Percentiles rank a stretch among this genome's conserved stretches.
phyloP scores from a whole-genome alignment of 106 monocot species.

The Hemerocallis citrina region DNA sequence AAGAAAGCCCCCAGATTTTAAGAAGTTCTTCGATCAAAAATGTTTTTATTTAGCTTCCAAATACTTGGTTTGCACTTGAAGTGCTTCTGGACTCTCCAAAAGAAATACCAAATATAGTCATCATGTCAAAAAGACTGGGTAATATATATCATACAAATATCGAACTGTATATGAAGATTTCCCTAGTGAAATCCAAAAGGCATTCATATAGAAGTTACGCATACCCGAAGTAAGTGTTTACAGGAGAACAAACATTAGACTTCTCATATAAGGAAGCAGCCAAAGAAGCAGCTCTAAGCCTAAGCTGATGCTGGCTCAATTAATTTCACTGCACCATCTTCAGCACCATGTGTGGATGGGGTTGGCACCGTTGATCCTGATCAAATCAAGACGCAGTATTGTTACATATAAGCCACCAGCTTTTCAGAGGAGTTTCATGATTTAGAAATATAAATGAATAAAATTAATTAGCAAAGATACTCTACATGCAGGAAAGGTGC shows the following conservation, averaged over 20 bases:
- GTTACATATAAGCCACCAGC: not conserved
- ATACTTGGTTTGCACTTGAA: too few species aligned
- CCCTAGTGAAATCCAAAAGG: too few species aligned
- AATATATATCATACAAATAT: too few species aligned
- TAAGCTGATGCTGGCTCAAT: slow-evolving; percentile 27
- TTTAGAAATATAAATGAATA: too few species aligned
- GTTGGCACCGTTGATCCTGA: slow-evolving; percentile 32
- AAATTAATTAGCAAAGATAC: not conserved
- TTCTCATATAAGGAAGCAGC: slow-evolving; percentile 62
- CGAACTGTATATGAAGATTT: too few species aligned
- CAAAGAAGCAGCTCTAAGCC: slow-evolving; percentile 45
- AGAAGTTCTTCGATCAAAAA: too few species aligned
- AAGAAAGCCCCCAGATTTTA: too few species aligned
- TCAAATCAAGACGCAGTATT: not conserved
- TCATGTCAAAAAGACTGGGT: too few species aligned
- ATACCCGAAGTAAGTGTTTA: slow-evolving; percentile 29
- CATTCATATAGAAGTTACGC: not conserved
- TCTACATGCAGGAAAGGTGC: not conserved
- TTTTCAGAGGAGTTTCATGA: not conserved
- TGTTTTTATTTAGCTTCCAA: too few species aligned
- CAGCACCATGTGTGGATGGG: slow-evolving; percentile 25
- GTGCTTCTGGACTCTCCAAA: too few species aligned
- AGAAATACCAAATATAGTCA: too few species aligned
- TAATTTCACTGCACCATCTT: slow-evolving; percentile 9
- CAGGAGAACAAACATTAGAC: slow-evolving; percentile 34